Base-by-base conservation (phyloP, 179 eudicot species). In the Nepenthes alata region DNA sequence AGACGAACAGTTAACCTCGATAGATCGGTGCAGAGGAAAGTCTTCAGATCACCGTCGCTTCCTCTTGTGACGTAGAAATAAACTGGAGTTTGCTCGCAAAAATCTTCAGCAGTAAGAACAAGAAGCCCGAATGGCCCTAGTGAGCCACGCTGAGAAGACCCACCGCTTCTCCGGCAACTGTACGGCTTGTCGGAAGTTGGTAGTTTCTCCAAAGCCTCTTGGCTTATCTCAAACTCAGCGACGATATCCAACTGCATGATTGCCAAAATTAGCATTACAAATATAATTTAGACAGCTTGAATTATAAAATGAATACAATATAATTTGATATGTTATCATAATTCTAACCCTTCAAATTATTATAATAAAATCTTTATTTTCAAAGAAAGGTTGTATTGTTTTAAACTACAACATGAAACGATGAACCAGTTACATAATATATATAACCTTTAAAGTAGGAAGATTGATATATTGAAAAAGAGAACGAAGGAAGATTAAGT, bases 51-150 rank as follows among this genome's bases (percentile, higher is more conserved):
- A 13, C 95, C 98, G 59, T 83, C 82, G 12, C 71, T 66, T 60
- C 75, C 82, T 75, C 80, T 87, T n/a, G 84, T 73, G 34, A 93
- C 63, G 71, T 93, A 85, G 69, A 93, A 93, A 65, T 89, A 93
- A 37, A 89, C 74, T 2, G 97, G 89, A 3, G 98, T 93, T 25
- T 62, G 65, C 73, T 93, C 98, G 2, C 84, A 39, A 12, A 86
- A 80, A 1, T 80, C 53, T 1, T 79, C 70, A 56, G 87, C 91
- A 4, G 98, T 91, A 52, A 85, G 69, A 61, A 93, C 97, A 57
- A 89, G 15, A 49, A 93, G 66, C 0, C 98, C 98, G 48, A 93
- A 93, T 0, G 97, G 98, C 45, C 98, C 98, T 34, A 87, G 66
- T 7, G 72, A 70, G 14, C 86, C 91, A 52, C 89, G 77, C 3